A percentile compares a stretch with the other conserved stretches of the same genome.
These are phyloP conservation scores for Sistotremastrum suecicum DNA, from an alignment of 768 basidiomycete species.

Conservation along the genomic window DNA sequence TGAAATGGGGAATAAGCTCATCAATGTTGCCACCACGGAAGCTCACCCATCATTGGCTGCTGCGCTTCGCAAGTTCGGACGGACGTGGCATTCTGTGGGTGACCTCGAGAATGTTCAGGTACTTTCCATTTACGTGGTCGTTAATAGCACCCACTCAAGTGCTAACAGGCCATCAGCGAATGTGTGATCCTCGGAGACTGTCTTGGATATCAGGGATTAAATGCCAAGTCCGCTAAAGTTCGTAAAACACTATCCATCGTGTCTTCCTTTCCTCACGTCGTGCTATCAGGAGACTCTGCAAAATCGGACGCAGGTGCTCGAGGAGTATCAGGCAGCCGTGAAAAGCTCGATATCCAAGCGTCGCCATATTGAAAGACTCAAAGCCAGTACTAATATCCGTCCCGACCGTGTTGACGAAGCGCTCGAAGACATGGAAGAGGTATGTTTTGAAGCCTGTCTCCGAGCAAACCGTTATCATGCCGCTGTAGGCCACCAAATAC, in stretches of 20 bases:
- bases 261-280: not conserved
- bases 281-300: constrained; percentile 52
- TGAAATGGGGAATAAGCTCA: constrained; percentile 88
- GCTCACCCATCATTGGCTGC: constrained; percentile 71
- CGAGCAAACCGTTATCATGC: constrained; percentile 1
- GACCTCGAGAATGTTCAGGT: constrained; percentile 81
- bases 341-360: constrained; percentile 90
- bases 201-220: constrained; percentile 90
- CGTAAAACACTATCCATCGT: not conserved
- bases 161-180: constrained; percentile 64
- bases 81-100: constrained; percentile 75
- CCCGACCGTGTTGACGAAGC: constrained; percentile 84
- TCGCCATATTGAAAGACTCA: constrained; percentile 78
- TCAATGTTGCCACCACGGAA: constrained; percentile 83
- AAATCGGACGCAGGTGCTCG: constrained; percentile 80
- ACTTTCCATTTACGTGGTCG: constrained; percentile 2
- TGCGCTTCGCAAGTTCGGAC: constrained; percentile 74
- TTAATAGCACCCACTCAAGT: constrained; percentile 12
- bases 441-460: constrained; percentile 16
- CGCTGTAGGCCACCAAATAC: constrained; percentile 68
- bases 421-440: constrained; percentile 87
- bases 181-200: constrained; percentile 94
- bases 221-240: constrained; percentile 86
- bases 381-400: constrained; percentile 73
- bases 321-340: constrained; percentile 88